Conservation (phyloP, 352 stramenopile species). For the Globisporangium canariense region DNA sequence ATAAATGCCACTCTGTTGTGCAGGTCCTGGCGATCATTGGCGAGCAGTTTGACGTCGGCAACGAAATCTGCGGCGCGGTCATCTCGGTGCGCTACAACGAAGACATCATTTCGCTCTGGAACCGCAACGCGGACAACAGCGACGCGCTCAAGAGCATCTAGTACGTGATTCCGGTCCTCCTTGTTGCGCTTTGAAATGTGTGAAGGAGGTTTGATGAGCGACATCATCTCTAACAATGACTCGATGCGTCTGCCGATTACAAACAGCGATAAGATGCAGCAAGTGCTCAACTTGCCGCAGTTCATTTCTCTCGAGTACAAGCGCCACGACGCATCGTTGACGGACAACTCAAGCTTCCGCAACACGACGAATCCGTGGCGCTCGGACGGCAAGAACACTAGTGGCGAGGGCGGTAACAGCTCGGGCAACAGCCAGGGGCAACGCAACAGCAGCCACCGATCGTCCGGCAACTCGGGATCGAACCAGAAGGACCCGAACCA, state of each 20-base stretch:
- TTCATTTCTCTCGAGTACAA: conserved; percentile 93
- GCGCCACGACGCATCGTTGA: conserved; percentile 84
- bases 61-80: conserved; percentile 91
- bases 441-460: conserved; percentile 17
- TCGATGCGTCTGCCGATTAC: neutral
- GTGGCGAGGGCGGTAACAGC: conserved; percentile 27
- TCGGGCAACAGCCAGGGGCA: conserved; percentile 41
- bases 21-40: conserved; percentile 90
- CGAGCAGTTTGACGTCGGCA: conserved; percentile 93
- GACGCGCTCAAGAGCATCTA: conserved; percentile 84
- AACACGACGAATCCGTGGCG: conserved; percentile 75
- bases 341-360: conserved; percentile 75
- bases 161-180: conserved; percentile 20
- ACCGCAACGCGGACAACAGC: conserved; percentile 91
- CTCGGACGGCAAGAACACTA: conserved; percentile 45
- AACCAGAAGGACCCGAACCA: conserved; percentile 18
- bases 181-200: neutral
- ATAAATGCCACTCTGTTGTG: neutral
- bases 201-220: neutral
- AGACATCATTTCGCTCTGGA: conserved; percentile 94
- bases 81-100: conserved; percentile 91
- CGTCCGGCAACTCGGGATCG: conserved; percentile 10
- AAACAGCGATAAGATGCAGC: conserved; percentile 82
- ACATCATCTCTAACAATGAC: neutral
- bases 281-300: conserved; percentile 87